Evolutionary conservation across 1,284 basidiomycete genomes (phyloP), one percentile per base, ranked within the genome.

Genomic region (Papiliotrema nemorosa): DNA sequence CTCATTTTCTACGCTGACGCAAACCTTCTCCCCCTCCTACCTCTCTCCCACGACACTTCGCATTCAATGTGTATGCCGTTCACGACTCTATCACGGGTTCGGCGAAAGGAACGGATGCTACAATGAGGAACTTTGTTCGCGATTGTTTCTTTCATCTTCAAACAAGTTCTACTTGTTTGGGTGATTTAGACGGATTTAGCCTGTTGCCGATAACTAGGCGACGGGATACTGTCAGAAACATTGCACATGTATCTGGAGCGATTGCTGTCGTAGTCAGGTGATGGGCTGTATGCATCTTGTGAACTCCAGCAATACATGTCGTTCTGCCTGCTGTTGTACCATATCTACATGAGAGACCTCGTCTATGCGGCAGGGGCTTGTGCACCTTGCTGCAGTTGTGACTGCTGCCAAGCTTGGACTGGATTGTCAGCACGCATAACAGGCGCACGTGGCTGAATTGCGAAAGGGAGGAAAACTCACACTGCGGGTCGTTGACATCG

Each of bases 401-500:
- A 50, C 25, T 66, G 64, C 52, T 72, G 69, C 72, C 72, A 74
- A n/a, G 67, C 67, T 62, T 73, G 65, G 70, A 74, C 65, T 67
- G 16, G 20, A 27, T 12, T 21, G 24, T 50, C 39, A 57, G 40
- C 24, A 13, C 16, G 29, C 14, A 7, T 7, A 31, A 7, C 29
- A 31, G 9, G 29, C 29, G 14, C 7, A 31, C 9, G 14, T 7
- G 29, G 29, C 7, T 7, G 29, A 31, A 31, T 7, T 4, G 25
- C 13, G 20, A 26, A 41, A 27, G n/a, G 41, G 31, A 37, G 35
- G 18, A 9, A 14, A 37, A 67, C 71, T 61, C 43, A 73, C 70
- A 75, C 45, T 74, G 71, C 18, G 72, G 70, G 53, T 76, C 74
- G 47, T 88, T 89, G 59, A 91, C 86, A 65, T 92, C 88, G 72